A percentile compares a stretch with the other conserved stretches of the same genome.
Evolutionary conservation across 2,329 filamentous ascomycete species (phyloP).

Genomic region (Xylariales sp.): DNA sequence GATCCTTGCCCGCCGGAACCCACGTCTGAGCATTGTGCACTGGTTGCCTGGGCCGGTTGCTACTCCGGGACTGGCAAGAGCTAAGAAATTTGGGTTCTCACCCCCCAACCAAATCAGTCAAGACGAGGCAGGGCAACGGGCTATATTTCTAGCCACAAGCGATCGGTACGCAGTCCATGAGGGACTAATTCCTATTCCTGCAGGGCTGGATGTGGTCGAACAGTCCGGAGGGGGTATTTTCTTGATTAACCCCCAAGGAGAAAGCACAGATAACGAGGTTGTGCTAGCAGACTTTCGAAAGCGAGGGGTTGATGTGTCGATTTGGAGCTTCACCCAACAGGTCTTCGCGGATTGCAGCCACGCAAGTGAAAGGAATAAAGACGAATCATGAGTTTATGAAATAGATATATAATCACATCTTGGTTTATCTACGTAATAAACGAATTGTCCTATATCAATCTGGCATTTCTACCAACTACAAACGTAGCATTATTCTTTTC

Average conservation of each 20-base stretch:
- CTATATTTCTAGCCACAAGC: slow-evolving; percentile 6
- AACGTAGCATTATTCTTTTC: too few species aligned
- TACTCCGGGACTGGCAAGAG: slow-evolving; percentile 4
- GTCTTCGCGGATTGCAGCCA: neutral
- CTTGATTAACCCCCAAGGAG: slow-evolving; percentile 3
- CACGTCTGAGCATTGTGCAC: slow-evolving; percentile 29
- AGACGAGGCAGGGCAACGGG: slow-evolving; percentile 4
- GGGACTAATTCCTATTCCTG: neutral
- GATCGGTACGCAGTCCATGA: slow-evolving; percentile 2
- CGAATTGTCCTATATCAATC: too few species aligned
- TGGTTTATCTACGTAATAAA: too few species aligned
- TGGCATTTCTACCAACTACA: too few species aligned
- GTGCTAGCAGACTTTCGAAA: slow-evolving; percentile 3
- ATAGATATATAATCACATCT: too few species aligned
- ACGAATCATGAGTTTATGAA: neutral
- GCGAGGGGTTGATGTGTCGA: slow-evolving; percentile 3
- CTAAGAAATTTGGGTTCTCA: neutral
- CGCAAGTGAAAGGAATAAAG: neutral
- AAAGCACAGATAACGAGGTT: slow-evolving; percentile 4
- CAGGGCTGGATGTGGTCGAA: neutral
- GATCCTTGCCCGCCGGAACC: slow-evolving; percentile 37
- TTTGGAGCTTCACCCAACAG: slow-evolving; percentile 6
- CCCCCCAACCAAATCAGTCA: slow-evolving; percentile 2
- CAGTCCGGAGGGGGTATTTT: slow-evolving; percentile 5
- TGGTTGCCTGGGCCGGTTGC: slow-evolving; percentile 24